Evolutionary conservation across 2,329 filamentous ascomycete species (phyloP), one percentile per base, ranked within the genome.

Genomic region (Trichoderma simmonsii): DNA sequence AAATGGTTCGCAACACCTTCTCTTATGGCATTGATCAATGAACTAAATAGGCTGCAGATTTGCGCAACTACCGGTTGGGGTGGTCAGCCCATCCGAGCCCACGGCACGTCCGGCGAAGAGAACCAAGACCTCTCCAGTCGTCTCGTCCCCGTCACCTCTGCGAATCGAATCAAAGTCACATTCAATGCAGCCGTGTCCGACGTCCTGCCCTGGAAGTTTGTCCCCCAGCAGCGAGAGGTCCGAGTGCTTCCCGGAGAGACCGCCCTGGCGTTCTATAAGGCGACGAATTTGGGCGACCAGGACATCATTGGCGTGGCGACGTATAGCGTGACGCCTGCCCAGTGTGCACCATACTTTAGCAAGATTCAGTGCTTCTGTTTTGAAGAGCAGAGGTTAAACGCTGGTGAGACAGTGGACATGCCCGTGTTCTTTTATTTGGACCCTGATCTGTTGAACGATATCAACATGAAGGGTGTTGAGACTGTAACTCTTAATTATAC

Each of bases 341-440:
- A 99, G 83, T 95, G 97, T 59, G 95, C 96, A 57, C 95, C 94
- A 1, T 99, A 99, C 82, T 99, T 99, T 80, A 97, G 93, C 88
- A 99, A 99, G 88, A 99, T 99, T 60, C 96, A 99, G 83, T 99
- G 96, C 80, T 99, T 99, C 83, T 99, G 96, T 82, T 99, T 99
- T 78, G 96, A 99, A 84, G 95, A 94, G 83, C 96, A 99, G 86
- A 88, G 97, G 73, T 83, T 99, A 75, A 95, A 96, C 80, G 95
- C 95, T 6, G 95, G 95, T 59, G 97, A 99, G 86, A 96, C 94
- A 59, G 96, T 99, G 69, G 96, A 99, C 81, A 99, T 99, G 97
- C 97, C 96, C 0, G 97, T 99, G 0, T 99, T 99, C 83, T 99
- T 99, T 84, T 99, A 98, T 82, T 92, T 99, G 75, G 96, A 99